Base-by-base conservation (phyloP, 805 yeast genomes). In the Suhomyces pyralidae region DNA sequence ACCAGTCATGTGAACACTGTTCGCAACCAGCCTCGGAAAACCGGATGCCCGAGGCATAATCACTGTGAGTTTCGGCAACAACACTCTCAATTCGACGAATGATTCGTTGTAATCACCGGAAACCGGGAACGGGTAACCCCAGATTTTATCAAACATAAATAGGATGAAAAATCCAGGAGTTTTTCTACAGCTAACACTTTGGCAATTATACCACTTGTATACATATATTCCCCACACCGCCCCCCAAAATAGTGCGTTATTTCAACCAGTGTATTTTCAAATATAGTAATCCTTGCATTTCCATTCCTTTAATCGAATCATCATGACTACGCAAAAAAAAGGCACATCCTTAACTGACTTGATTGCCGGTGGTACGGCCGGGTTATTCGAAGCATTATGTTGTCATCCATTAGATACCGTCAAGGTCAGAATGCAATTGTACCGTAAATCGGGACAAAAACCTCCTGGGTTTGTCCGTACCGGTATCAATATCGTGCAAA, bases 321-420 rank as follows among this genome's bases (percentile, higher is more conserved):
- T 17, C 42, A 47, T 46, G 55, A 36, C 59, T 26, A 48, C 50
- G 1, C 71, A 69, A 55, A 66, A 65, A 45, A 73, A 73, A 51
- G 71, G 72, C 32, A 72, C 67, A 52, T 66, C 76, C 40, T 81
- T 84, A 10, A 79, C 85, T 52, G 91, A 87, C 64, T 78, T 88
- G 59, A 78, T 90, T 47, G 94, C 97, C 32, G 99, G 99, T 62
- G 99, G 99, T 63, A 84, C 93, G 7, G 99, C 99, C 12, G 99
- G 99, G 54, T 78, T 93, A 55, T 90, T 92, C 67, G 99, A 93
- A 78, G 99, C 98, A n/a, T 79, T 94, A 57, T 85, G 93, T 69
- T 93, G 99, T 70, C 99, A 93, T 71, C 98, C 98, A n/a, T 81
- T 93, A 62, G 99, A 93, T 69, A 93, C 99, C 40, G 89, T 93